phyloP scores from a whole-genome alignment of 2,329 filamentous ascomycete species.

The Cladobotryum mycophilum region DNA sequence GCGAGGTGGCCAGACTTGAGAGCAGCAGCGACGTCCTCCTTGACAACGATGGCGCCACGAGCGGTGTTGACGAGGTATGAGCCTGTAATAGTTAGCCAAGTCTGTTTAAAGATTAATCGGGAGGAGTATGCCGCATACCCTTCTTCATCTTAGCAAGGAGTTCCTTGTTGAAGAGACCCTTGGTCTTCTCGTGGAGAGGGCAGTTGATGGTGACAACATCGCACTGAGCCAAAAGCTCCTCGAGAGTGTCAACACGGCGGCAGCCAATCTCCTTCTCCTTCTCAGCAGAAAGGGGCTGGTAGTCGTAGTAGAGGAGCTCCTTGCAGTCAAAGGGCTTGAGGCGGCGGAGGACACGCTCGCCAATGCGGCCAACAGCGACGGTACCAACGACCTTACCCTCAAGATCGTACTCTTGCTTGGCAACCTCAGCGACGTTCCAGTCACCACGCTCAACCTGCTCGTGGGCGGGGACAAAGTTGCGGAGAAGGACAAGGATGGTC shows the following conservation, averaged over 20 bases:
- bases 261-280: constrained; percentile 93
- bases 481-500: constrained; percentile 93
- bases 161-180: constrained; percentile 97
- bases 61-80: constrained; percentile 98
- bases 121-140: constrained; percentile 43
- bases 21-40: constrained; percentile 95
- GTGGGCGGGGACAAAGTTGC: constrained; percentile 98
- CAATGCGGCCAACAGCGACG: constrained; percentile 94
- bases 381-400: constrained; percentile 97
- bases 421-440: constrained; percentile 92
- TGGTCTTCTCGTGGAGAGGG: constrained; percentile 96
- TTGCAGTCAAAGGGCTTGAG: constrained; percentile 99
- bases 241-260: constrained; percentile 78
- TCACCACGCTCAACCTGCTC: constrained; percentile 84
- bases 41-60: constrained; percentile 97
- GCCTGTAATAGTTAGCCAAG: constrained; percentile 38
- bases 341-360: constrained; percentile 92
- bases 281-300: constrained; percentile 85
- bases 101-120: neutral
- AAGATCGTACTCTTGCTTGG: constrained; percentile 97
- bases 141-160: constrained; percentile 99
- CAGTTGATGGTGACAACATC: constrained; percentile 99
- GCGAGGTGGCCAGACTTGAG: constrained; percentile 87
- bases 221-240: constrained; percentile 91
- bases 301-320: constrained; percentile 98